A percentile compares a stretch with the other conserved stretches of the same genome.
phyloP scores from a whole-genome alignment of 106 monocot genomes.

The Agapanthus africanus region DNA sequence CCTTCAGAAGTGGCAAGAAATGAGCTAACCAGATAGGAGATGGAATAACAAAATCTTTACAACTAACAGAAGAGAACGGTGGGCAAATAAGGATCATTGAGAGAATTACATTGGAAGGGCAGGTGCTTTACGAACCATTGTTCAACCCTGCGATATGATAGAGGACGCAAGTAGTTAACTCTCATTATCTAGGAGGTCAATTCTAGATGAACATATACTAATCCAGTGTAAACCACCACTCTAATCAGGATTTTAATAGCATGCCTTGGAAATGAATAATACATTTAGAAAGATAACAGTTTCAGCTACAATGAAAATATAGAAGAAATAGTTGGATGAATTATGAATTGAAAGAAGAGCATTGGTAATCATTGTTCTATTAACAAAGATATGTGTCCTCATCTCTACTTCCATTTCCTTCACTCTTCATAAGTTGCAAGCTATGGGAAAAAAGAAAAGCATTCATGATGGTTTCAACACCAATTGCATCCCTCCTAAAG shows the following conservation, averaged over 20 bases:
- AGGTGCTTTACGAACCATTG: background rate
- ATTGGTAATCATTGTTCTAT: constrained; percentile 3
- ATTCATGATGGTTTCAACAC: background rate
- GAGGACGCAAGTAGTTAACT: constrained; percentile 4
- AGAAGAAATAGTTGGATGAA: background rate
- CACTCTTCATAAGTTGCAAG: background rate
- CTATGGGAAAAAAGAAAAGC: background rate
- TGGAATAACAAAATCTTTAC: background rate
- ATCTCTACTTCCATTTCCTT: constrained; percentile 1
- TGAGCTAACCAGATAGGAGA: background rate
- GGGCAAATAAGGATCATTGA: background rate
- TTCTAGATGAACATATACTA: background rate
- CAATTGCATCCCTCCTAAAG: background rate
- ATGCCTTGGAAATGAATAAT: background rate
- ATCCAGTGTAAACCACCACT: background rate
- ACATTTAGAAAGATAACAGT: background rate
- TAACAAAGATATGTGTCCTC: background rate
- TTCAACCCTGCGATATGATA: background rate
- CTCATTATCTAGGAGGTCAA: background rate
- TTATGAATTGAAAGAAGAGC: constrained; percentile 20
- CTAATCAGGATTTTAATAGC: background rate
- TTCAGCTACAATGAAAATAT: background rate
- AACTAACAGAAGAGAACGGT: background rate
- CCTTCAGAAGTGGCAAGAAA: background rate
- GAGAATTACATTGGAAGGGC: background rate